Percentiles rank a stretch among this genome's conserved stretches.
Conservation (phyloP, 192 early-diverging fungal genomes). For the Phlyctochytrium planicorne region DNA sequence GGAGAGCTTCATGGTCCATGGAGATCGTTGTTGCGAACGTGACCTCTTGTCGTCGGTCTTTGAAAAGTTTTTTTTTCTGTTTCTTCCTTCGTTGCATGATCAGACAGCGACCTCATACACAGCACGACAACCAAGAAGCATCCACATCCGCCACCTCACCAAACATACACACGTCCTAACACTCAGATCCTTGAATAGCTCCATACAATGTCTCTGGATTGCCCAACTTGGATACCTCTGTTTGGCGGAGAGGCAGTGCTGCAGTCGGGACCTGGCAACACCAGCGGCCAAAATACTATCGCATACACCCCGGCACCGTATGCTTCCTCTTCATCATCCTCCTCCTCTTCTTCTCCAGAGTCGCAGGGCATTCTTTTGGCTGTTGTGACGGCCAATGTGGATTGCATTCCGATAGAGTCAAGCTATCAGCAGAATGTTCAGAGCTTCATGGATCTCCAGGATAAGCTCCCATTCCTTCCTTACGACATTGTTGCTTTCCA, state of each 20-base stretch:
- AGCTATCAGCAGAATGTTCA: neutral
- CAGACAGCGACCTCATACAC: too few species aligned
- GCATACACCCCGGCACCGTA: neutral
- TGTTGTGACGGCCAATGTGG: neutral
- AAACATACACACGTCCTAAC: too few species aligned
- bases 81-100: too few species aligned
- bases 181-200: too few species aligned
- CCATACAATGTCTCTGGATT: neutral
- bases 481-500: neutral
- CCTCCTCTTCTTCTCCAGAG: neutral
- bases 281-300: neutral
- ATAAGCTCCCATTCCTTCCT: neutral
- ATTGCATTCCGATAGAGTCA: neutral
- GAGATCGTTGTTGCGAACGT: too few species aligned
- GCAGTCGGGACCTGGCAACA: neutral
- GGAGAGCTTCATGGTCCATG: too few species aligned
- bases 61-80: too few species aligned
- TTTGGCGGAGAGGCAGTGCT: neutral
- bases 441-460: neutral
- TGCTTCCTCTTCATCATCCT: neutral
- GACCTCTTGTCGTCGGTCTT: too few species aligned
- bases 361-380: neutral
- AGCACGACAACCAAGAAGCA: too few species aligned
- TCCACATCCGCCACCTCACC: too few species aligned
- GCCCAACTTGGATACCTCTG: neutral